Evolutionary conservation across 1,139 yeast species (phyloP).

Genomic region (Taphrina deformans): DNA sequence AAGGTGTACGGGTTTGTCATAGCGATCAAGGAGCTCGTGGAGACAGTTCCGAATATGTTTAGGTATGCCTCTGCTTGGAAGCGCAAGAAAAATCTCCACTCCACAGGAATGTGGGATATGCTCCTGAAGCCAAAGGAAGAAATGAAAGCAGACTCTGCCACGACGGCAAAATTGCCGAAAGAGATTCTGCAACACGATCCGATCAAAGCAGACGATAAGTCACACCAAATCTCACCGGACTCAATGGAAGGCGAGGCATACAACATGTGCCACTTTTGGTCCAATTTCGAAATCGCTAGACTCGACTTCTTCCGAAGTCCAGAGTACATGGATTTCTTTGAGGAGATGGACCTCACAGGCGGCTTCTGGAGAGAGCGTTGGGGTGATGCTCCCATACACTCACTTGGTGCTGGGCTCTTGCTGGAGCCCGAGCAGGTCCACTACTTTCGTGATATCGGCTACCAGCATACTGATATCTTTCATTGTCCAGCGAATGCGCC

Average conservation of each 20-base stretch:
- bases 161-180: slow-evolving; percentile 25
- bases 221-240: slow-evolving; percentile 38
- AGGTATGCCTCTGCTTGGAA: slow-evolving; percentile 67
- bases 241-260: slow-evolving; percentile 56
- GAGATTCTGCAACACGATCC: slow-evolving; percentile 17
- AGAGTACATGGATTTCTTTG: slow-evolving; percentile 63
- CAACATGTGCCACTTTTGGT: slow-evolving; percentile 88
- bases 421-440: slow-evolving; percentile 68
- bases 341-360: slow-evolving; percentile 64
- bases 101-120: slow-evolving; percentile 53
- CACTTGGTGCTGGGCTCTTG: slow-evolving; percentile 75
- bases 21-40: slow-evolving; percentile 67
- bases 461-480: slow-evolving; percentile 69
- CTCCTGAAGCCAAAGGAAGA: slow-evolving; percentile 45
- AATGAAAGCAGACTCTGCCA: slow-evolving; percentile 35
- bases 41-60: slow-evolving; percentile 79
- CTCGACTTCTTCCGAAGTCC: slow-evolving; percentile 68
- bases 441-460: slow-evolving; percentile 88
- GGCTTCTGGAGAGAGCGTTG: slow-evolving; percentile 87
- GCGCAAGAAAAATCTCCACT: slow-evolving; percentile 50
- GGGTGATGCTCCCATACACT: slow-evolving; percentile 96
- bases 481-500: slow-evolving; percentile 81
- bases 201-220: slow-evolving; percentile 38
- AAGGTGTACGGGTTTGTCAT: slow-evolving; percentile 85
- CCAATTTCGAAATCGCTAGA: slow-evolving; percentile 86